Conservation (phyloP, 345 rosid species). For the Trapa incisa region DNA sequence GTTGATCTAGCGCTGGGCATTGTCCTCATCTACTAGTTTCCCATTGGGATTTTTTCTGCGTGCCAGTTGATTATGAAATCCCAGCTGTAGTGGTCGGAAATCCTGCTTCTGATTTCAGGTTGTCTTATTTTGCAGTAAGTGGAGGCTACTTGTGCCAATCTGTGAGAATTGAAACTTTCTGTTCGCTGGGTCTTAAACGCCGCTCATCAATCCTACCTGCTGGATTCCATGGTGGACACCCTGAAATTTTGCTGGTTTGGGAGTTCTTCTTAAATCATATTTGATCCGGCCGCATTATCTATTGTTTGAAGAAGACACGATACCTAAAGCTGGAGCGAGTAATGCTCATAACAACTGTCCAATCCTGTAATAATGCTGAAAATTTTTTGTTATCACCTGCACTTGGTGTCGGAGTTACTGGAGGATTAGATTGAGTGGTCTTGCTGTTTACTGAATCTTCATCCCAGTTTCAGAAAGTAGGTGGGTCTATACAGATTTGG, state of each 20-base stretch:
- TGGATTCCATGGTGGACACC: background rate
- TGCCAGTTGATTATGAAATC: no score
- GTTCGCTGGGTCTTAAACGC: background rate
- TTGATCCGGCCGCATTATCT: background rate
- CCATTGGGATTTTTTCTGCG: no score
- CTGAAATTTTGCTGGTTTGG: background rate
- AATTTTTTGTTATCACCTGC: background rate
- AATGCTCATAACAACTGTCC: background rate
- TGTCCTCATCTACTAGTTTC: background rate
- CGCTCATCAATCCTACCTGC: background rate
- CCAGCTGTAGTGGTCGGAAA: background rate
- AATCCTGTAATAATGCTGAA: background rate
- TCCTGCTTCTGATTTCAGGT: background rate
- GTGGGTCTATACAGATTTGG: slow-evolving; percentile 20
- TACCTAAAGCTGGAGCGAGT: background rate
- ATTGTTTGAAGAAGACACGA: background rate
- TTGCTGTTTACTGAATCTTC: slow-evolving; percentile 14
- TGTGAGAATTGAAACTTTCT: background rate
- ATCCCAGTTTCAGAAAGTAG: slow-evolving; percentile 9
- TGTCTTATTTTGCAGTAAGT: background rate
- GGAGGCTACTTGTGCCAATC: background rate
- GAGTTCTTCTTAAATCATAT: background rate
- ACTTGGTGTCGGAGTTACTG: slow-evolving; percentile 11
- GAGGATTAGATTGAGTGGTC: slow-evolving; percentile 15
- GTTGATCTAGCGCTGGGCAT: background rate